Conservation (phyloP, 805 yeast genomes). For the Candida verbasci region DNA sequence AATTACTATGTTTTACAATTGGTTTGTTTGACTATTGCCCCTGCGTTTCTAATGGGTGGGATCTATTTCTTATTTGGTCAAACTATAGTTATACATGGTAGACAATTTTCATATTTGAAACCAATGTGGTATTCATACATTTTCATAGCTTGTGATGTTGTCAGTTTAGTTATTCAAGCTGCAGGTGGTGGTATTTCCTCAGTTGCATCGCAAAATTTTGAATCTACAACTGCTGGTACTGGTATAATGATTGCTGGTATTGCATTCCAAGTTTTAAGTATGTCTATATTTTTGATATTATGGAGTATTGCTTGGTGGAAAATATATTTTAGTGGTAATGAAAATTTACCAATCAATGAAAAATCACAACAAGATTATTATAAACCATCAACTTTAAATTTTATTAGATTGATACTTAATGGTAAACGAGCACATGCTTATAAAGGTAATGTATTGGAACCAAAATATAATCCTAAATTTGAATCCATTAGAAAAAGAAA, state of each 20-base stretch:
- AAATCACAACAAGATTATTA: slow-evolving; percentile 8
- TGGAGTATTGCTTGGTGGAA: slow-evolving; percentile 30
- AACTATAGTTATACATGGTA: slow-evolving; percentile 29
- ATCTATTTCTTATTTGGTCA: slow-evolving; percentile 35
- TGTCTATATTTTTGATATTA: slow-evolving; percentile 27
- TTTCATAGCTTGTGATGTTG: slow-evolving; percentile 30
- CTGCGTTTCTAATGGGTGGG: slow-evolving; percentile 40
- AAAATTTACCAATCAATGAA: background rate
- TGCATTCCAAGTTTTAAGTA: slow-evolving; percentile 30
- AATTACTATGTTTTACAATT: slow-evolving; percentile 25
- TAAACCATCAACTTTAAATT: slow-evolving; percentile 16
- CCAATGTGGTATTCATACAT: slow-evolving; percentile 40
- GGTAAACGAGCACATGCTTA: slow-evolving; percentile 16
- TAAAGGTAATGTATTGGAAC: slow-evolving; percentile 19
- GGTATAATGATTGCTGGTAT: slow-evolving; percentile 36
- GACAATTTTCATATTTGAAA: slow-evolving; percentile 29
- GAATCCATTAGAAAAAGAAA: slow-evolving; percentile 16
- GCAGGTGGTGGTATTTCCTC: slow-evolving; percentile 36
- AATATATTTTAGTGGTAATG: slow-evolving; percentile 16
- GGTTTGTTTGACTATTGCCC: slow-evolving; percentile 30
- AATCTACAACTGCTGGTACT: slow-evolving; percentile 23
- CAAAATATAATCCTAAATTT: slow-evolving; percentile 22
- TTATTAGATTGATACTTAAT: slow-evolving; percentile 22
- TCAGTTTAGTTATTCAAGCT: slow-evolving; percentile 32
- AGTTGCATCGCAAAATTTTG: slow-evolving; percentile 14